Base-by-base conservation (phyloP, 1,139 yeast genomes). In the Kurtzmaniella quercitrusa region DNA sequence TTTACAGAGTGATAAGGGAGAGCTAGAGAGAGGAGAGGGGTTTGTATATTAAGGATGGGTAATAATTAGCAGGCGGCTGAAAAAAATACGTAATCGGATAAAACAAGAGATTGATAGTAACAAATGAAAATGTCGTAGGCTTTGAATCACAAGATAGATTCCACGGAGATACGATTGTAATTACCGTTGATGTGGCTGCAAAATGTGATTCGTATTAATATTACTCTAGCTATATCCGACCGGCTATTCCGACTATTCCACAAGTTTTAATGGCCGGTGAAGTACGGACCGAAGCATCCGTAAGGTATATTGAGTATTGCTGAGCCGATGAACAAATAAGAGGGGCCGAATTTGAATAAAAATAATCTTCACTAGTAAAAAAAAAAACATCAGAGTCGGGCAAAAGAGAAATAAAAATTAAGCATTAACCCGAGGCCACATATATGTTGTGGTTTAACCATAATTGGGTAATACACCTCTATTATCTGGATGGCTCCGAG, bases 301-400 rank as follows among this genome's bases (percentile, higher is more conserved):
- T 26, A 26, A 14, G n/a, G 5, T 26, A 26, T 5, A 5, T 9
- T 4, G 30, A 26, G n/a, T 11, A 5, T 26, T 26, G 30, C 34
- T 30, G 16, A 30, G 18, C 34, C 34, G 34, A 30, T 30, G 18
- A 30, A 30, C 34, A 30, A 30, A 30, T 30, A 8, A 30, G 34
- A 30, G 18, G 9, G 17, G 18, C 34, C 18, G 18, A 30, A 30
- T 30, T 5, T 7, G 12, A 30, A 30, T 30, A 30, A 30, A 14
- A 30, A 30, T 30, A 30, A 5, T 12, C 15, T 5, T 14, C 18
- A 4, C 16, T 5, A 3, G 15, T 14, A 16, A 30, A 30, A 30
- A 30, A 30, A 28, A 28, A n/a, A 7, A 28, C 14, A 11, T 5
- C 14, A 28, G 6, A 28, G 15, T 28, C 30, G 30, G 30, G 30